Percentiles rank a stretch among this genome's conserved stretches.
Evolutionary conservation across 805 yeast genomes (phyloP).

Genomic region (Starmerella gropengiesseri): DNA sequence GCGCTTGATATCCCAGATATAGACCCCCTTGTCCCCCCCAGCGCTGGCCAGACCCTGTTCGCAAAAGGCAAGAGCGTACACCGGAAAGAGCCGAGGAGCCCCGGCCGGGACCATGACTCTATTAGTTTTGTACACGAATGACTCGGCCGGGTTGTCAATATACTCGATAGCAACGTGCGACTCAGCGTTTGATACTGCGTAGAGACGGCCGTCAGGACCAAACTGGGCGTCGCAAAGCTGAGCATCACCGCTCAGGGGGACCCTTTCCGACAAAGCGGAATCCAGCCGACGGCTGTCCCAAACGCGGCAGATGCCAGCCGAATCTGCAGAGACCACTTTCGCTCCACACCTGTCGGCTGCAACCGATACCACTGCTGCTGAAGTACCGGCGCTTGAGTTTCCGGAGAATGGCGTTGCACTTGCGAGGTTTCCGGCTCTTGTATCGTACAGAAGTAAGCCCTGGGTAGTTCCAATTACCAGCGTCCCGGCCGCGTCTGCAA

Average conservation of each 20-base stretch:
- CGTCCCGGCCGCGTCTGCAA: neutral
- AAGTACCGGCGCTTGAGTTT: too few relatives aligned
- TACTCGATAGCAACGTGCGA: constrained; percentile 12
- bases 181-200: constrained; percentile 10
- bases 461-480: neutral
- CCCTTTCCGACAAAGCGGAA: neutral
- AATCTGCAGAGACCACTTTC: neutral
- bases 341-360: neutral
- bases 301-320: neutral
- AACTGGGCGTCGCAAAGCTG: neutral
- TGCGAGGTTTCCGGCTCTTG: too few relatives aligned
- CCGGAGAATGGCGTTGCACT: too few relatives aligned
- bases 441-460: neutral
- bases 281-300: constrained; percentile 2
- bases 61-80: constrained; percentile 8
- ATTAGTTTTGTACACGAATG: constrained; percentile 12
- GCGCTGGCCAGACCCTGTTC: constrained; percentile 8
- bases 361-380: too few relatives aligned
- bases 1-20: constrained; percentile 12
- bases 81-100: constrained; percentile 7
- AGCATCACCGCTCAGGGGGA: neutral
- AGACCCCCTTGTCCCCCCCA: constrained; percentile 12
- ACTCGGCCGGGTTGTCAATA: neutral
- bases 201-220: neutral
- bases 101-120: neutral